These are phyloP conservation scores for Carex littledalei DNA, from an alignment of 176 grass and related monocot genomes.

Conservation along the genomic window DNA sequence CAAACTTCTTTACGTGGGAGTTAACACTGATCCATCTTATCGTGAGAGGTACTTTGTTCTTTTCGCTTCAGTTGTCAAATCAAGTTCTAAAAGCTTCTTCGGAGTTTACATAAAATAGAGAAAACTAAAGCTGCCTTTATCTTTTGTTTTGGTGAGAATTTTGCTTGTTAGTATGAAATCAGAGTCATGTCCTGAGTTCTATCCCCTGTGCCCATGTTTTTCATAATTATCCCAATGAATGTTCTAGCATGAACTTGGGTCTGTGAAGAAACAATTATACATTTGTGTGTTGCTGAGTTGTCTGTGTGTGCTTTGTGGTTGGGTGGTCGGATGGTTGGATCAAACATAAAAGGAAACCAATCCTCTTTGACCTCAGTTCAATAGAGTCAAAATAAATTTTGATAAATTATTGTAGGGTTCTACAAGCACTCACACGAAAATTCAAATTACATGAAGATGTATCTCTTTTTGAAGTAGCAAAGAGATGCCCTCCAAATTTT, in stretches of 20 bases:
- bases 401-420: slow-evolving; percentile 45
- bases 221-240: not conserved
- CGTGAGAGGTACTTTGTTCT: slow-evolving; percentile 34
- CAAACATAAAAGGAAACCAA: not conserved
- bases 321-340: not conserved
- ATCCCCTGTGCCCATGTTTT: not conserved
- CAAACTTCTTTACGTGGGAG: slow-evolving; percentile 94
- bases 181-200: not conserved
- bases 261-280: not conserved
- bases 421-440: slow-evolving; percentile 88
- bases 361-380: not conserved
- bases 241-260: not conserved
- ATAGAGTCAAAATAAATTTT: not conserved
- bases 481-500: slow-evolving; percentile 86
- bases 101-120: not conserved
- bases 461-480: slow-evolving; percentile 70
- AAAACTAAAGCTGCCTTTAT: not conserved
- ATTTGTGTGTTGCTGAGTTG: not conserved
- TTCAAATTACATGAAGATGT: slow-evolving; percentile 83
- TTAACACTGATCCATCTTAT: slow-evolving; percentile 58
- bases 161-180: not conserved
- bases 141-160: not conserved
- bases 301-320: not conserved
- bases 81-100: not conserved
- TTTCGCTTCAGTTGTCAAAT: slow-evolving; percentile 19